phyloP scores from a whole-genome alignment of 1,284 basidiomycete genomes.

The Trametes hirsuta region DNA sequence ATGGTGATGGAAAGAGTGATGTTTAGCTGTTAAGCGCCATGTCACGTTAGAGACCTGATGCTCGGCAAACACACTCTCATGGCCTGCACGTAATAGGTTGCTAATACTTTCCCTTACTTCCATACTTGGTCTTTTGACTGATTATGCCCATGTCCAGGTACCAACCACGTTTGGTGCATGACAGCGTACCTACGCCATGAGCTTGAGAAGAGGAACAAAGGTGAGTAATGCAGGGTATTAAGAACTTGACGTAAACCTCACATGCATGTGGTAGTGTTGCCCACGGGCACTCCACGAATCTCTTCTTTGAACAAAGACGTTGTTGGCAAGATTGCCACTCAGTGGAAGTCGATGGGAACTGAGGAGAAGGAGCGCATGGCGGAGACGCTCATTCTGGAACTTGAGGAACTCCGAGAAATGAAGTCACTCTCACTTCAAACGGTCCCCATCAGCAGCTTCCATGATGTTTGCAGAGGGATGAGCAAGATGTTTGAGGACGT shows the following conservation, averaged over 20 bases:
- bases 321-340: not conserved
- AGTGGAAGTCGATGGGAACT: not conserved
- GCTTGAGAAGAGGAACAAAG: slow-evolving; percentile 7
- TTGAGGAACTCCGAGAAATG: slow-evolving; percentile 13
- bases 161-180: slow-evolving; percentile 5
- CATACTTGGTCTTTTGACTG: too few relatives aligned
- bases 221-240: not conserved
- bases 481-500: not conserved
- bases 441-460: slow-evolving; percentile 12
- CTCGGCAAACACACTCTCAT: too few relatives aligned
- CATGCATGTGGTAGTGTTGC: not conserved
- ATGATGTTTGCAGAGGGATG: not conserved
- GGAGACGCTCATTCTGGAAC: slow-evolving; percentile 1
- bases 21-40: too few relatives aligned
- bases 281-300: not conserved
- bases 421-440: slow-evolving; percentile 13
- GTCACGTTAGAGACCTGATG: too few relatives aligned
- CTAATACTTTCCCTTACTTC: too few relatives aligned
- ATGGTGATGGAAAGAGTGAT: not conserved
- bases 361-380: slow-evolving; percentile 7
- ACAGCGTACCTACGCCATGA: slow-evolving; percentile 13
- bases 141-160: too few relatives aligned
- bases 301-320: not conserved
- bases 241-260: not conserved
- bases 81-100: too few relatives aligned